Conservation (phyloP, 208 protist species). For the Wallacemonas sp. region DNA sequence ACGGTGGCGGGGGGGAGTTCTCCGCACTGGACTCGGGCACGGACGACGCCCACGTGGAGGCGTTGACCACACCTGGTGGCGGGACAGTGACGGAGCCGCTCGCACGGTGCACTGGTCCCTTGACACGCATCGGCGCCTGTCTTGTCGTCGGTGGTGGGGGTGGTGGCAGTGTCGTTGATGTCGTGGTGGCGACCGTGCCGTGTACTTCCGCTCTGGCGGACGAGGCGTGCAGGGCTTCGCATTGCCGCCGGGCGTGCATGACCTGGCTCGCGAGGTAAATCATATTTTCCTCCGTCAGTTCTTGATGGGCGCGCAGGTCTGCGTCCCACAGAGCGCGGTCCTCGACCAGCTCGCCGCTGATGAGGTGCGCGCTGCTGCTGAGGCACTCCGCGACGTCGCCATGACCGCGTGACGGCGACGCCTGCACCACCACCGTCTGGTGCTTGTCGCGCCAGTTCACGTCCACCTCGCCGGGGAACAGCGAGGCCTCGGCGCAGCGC, state of each 20-base stretch:
- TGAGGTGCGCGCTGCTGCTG: background rate
- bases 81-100: constrained; percentile 3
- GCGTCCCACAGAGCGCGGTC: constrained; percentile 32
- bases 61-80: constrained; percentile 5
- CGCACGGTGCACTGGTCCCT: background rate
- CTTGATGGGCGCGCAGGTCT: constrained; percentile 43
- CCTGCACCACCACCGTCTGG: background rate
- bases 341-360: background rate
- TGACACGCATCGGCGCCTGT: no score
- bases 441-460: constrained; percentile 7
- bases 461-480: constrained; percentile 15
- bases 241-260: constrained; percentile 40
- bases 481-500: constrained; percentile 33
- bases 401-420: background rate
- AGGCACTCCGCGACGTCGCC: background rate
- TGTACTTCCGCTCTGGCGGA: background rate
- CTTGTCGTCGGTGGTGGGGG: background rate
- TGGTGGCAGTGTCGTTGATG: background rate
- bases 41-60: constrained; percentile 12
- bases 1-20: background rate
- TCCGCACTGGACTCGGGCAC: constrained; percentile 17
- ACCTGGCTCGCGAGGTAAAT: constrained; percentile 49
- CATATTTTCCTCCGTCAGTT: constrained; percentile 46
- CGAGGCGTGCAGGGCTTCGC: background rate
- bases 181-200: background rate